These are phyloP conservation scores for Pascua guehoae DNA, from an alignment of 1,284 basidiomycete species.

Conservation along the genomic window DNA sequence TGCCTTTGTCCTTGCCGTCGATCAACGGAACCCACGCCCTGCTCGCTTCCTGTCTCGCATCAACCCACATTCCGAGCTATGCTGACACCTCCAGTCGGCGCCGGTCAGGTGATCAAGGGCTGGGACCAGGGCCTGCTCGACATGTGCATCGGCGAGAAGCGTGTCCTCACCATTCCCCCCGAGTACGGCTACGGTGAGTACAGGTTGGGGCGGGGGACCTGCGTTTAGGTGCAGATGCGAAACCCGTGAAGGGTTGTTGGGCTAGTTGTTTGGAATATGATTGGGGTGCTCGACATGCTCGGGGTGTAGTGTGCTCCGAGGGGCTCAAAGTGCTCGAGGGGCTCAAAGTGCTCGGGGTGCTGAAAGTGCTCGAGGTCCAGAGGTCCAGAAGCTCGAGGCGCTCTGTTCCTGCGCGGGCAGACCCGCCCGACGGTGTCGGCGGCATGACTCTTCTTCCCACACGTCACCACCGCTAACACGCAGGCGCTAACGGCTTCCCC, in stretches of 20 bases:
- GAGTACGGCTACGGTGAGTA: slow-evolving; percentile 72
- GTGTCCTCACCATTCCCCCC: slow-evolving; percentile 81
- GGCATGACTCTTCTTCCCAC: too few relatives aligned
- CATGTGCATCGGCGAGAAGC: slow-evolving; percentile 88
- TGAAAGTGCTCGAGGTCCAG: too few relatives aligned
- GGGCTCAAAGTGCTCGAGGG: too few relatives aligned
- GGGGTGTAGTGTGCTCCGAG: not conserved
- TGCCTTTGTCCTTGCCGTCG: too few relatives aligned
- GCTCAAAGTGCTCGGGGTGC: too few relatives aligned
- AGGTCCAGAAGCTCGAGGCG: too few relatives aligned
- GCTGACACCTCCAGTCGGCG: slow-evolving; percentile 48
- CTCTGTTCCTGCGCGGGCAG: too few relatives aligned
- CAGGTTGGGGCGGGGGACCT: slow-evolving; percentile 9
- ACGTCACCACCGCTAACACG: not conserved
- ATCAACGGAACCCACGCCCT: not conserved
- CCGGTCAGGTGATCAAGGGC: slow-evolving; percentile 55
- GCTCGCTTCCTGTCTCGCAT: not conserved
- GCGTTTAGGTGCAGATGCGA: not conserved
- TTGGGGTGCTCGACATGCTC: too few relatives aligned
- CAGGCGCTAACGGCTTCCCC: slow-evolving; percentile 57
- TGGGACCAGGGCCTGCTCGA: slow-evolving; percentile 54
- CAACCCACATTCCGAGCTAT: not conserved
- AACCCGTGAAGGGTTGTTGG: not conserved
- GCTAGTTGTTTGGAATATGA: not conserved
- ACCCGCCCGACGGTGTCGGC: not conserved